These are phyloP conservation scores for Diaporthe citrichinensis DNA, from an alignment of 2,329 filamentous ascomycete genomes.

Conservation along the genomic window DNA sequence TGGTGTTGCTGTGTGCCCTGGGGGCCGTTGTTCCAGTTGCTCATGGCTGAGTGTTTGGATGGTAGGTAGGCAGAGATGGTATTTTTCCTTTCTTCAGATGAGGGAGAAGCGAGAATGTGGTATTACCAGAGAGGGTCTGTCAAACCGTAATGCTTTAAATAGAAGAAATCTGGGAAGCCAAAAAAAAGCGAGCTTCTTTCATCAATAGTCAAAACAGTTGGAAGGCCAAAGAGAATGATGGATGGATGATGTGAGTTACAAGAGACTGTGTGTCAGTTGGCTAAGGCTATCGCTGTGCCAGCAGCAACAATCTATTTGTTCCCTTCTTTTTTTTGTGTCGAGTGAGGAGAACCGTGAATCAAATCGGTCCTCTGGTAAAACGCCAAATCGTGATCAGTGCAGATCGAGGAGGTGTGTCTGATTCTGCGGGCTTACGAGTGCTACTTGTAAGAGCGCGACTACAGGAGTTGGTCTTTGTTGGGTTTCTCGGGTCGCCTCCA, in stretches of 20 bases:
- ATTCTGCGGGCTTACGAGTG: conserved; percentile 14
- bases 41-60: conserved; percentile 4
- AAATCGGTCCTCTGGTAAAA: conserved; percentile 31
- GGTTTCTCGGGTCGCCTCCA: neutral
- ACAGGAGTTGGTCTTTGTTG: conserved; percentile 29
- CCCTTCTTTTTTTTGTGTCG: neutral
- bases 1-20: conserved; percentile 32
- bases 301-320: conserved; percentile 34
- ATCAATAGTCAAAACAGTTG: conserved; percentile 28
- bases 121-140: neutral
- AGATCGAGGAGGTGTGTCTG: conserved; percentile 15
- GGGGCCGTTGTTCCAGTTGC: conserved; percentile 10
- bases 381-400: conserved; percentile 24
- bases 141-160: conserved; percentile 27
- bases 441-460: conserved; percentile 32
- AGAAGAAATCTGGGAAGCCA: conserved; percentile 12
- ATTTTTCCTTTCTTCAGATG: neutral
- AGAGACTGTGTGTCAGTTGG: conserved; percentile 34
- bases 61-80: conserved; percentile 15
- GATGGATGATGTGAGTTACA: conserved; percentile 33
- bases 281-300: conserved; percentile 22
- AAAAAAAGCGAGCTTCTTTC: conserved; percentile 28
- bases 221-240: conserved; percentile 36
- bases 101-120: neutral
- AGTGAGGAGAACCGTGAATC: conserved; percentile 23